Percentiles rank a stretch among this genome's conserved stretches.
Evolutionary conservation across 108 stramenopile species (phyloP).

Genomic region (Nitzschia inconspicua): DNA sequence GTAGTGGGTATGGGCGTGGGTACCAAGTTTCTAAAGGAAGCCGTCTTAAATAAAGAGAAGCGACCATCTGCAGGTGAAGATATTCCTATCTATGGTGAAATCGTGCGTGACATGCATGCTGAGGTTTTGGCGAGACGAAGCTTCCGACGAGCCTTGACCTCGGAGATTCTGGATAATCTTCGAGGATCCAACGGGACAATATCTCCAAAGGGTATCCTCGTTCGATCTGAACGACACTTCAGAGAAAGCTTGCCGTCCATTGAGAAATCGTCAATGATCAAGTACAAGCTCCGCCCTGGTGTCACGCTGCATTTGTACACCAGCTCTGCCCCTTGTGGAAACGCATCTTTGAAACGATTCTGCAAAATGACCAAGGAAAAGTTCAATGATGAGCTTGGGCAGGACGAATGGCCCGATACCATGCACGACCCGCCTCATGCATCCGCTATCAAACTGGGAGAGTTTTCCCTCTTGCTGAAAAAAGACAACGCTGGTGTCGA

Average conservation of each 20-base stretch:
- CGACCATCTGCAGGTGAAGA: slow-evolving; percentile 3
- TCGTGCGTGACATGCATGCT: slow-evolving; percentile 77
- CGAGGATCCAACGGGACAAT: background rate
- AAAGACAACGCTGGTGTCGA: background rate
- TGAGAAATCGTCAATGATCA: background rate
- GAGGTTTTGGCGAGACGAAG: slow-evolving; percentile 81
- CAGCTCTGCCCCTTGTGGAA: slow-evolving; percentile 86
- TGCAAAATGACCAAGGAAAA: slow-evolving; percentile 71
- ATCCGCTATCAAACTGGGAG: slow-evolving; percentile 64
- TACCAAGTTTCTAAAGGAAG: slow-evolving; percentile 77
- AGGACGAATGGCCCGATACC: slow-evolving; percentile 70
- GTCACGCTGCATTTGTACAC: slow-evolving; percentile 81
- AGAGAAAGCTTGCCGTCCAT: background rate
- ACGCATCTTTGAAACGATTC: slow-evolving; percentile 83
- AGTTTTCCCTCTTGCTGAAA: slow-evolving; percentile 37
- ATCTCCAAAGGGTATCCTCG: background rate
- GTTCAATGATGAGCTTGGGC: slow-evolving; percentile 56
- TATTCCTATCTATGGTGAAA: slow-evolving; percentile 41
- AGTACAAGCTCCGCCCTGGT: slow-evolving; percentile 42
- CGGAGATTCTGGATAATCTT: slow-evolving; percentile 55
- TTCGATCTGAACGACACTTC: background rate
- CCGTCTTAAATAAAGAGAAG: slow-evolving; percentile 31
- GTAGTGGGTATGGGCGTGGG: slow-evolving; percentile 80
- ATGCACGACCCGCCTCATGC: slow-evolving; percentile 51
- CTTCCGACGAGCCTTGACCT: slow-evolving; percentile 60